Evolutionary conservation across 139 green algal species (phyloP).

Genomic region (Asterochloris sp.): DNA sequence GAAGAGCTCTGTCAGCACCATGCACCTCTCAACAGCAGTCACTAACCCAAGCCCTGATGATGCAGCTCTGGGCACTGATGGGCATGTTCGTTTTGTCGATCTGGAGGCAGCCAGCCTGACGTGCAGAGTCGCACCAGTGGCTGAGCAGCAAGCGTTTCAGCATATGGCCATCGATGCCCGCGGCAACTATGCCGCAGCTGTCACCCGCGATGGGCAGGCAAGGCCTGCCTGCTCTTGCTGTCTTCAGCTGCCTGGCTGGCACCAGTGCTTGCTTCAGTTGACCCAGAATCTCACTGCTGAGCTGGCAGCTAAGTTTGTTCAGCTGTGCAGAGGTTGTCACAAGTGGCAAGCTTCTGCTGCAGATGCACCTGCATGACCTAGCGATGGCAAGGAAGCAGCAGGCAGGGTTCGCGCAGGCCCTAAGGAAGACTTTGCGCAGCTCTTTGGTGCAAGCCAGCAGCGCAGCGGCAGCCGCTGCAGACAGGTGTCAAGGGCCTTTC

Average conservation of each 20-base stretch:
- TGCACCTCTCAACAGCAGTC: background rate
- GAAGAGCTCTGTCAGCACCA: background rate
- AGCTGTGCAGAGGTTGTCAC: too few relatives aligned
- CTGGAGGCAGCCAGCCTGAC: constrained; percentile 8
- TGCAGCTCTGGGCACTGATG: constrained; percentile 37
- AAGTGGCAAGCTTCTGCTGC: background rate
- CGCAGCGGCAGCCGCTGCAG: background rate
- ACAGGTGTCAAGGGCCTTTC: background rate
- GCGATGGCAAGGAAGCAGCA: constrained; percentile 12
- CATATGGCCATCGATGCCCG: constrained; percentile 30
- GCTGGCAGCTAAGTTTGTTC: too few relatives aligned
- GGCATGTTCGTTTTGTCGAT: constrained; percentile 20
- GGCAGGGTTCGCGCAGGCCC: background rate
- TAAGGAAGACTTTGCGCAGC: background rate
- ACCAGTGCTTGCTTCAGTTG: background rate
- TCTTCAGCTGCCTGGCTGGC: background rate
- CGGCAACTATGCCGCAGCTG: constrained; percentile 37
- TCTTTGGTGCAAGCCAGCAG: background rate
- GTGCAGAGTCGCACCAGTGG: background rate
- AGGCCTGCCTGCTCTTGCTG: background rate
- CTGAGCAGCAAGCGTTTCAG: background rate
- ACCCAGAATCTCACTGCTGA: too few relatives aligned
- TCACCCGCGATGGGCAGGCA: constrained; percentile 34
- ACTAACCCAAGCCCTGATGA: too few relatives aligned
- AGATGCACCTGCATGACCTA: constrained; percentile 49